These are phyloP conservation scores for Heliosperma pusillum DNA, from an alignment of 148 eudicot species.

Conservation along the genomic window DNA sequence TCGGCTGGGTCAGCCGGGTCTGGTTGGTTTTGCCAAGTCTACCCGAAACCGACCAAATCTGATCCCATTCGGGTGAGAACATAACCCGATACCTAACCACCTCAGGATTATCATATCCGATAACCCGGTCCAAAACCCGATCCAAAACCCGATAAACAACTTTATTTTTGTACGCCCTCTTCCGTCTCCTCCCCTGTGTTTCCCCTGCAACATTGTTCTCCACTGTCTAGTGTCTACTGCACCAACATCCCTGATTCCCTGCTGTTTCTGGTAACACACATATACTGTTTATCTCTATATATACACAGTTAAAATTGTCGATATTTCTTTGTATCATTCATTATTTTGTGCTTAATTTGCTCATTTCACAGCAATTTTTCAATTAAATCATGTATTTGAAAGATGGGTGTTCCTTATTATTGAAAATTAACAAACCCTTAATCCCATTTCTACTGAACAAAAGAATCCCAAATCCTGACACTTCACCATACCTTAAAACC, in stretches of 20 bases:
- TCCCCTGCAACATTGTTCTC: too few relatives aligned
- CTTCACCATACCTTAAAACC: constrained; percentile 19
- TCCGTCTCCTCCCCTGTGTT: too few relatives aligned
- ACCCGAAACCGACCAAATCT: too few relatives aligned
- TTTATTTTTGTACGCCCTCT: too few relatives aligned
- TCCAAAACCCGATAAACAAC: background rate
- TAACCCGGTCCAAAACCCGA: background rate
- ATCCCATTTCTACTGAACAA: constrained; percentile 70
- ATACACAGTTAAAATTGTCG: too few relatives aligned
- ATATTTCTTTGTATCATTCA: too few relatives aligned
- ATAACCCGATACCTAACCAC: background rate
- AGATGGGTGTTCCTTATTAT: constrained; percentile 66
- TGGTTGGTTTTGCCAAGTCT: too few relatives aligned
- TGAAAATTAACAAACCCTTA: constrained; percentile 57
- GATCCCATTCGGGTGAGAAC: too few relatives aligned
- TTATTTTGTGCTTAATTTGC: background rate
- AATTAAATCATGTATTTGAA: constrained; percentile 53
- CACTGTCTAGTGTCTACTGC: too few relatives aligned
- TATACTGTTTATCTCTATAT: too few relatives aligned
- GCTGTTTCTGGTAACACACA: background rate
- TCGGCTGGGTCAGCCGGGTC: too few relatives aligned
- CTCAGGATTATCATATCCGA: background rate
- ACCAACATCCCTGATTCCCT: background rate
- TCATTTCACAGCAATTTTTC: background rate
- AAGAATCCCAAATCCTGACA: constrained; percentile 34